Base-by-base conservation (phyloP, 352 stramenopile genomes). In the Globisporangium spiculum region DNA sequence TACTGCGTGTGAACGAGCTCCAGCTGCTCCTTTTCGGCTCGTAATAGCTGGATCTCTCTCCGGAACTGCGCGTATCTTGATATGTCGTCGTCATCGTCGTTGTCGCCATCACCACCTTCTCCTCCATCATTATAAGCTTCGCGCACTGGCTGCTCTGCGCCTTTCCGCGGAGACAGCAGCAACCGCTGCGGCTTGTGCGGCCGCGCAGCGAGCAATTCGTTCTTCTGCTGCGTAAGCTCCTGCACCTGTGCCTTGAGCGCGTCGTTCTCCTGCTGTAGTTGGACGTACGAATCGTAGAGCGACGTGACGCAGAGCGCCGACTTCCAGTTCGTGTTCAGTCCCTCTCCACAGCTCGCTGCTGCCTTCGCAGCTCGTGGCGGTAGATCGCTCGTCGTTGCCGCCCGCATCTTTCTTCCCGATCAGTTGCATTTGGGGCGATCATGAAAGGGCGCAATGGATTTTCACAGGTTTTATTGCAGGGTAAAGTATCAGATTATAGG, bases 271-370 rank as follows among this genome's bases (percentile, higher is more conserved):
- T 79, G 73, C 69, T 92, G 79, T 32, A 91, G 41, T 46, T 83
- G 74, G 16, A 88, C 76, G 66, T 89, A 90, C 64, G 86, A 84
- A 59, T 93, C 84, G 67, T 90, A 92, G 20, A 93, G 82, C 50
- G 84, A 90, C 20, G 79, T 91, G 50, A 92, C 83, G 50, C 83
- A 91, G 24, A 90, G 80, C 50, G 80, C 85, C 65, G 82, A 91
- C 71, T 88, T 84, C 85, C 82, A 92, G 62, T 92, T 83, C 9
- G 75, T 70, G 2, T 71, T 66, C 1, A 91, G 65, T 14, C 62
- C 56, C 0, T 52, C 66, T 16, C 9, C 38, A 26, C 34, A n/a
- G 1, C 18, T 1, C 18, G 20, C 18, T 12, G 27, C 5, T 8
- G 20, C 20, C 30, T 38, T 46, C 20, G 55, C 6, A 27, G 55